Evolutionary conservation across 2,329 filamentous ascomycete species (phyloP).

Genomic region (Botrytis paeoniae): DNA sequence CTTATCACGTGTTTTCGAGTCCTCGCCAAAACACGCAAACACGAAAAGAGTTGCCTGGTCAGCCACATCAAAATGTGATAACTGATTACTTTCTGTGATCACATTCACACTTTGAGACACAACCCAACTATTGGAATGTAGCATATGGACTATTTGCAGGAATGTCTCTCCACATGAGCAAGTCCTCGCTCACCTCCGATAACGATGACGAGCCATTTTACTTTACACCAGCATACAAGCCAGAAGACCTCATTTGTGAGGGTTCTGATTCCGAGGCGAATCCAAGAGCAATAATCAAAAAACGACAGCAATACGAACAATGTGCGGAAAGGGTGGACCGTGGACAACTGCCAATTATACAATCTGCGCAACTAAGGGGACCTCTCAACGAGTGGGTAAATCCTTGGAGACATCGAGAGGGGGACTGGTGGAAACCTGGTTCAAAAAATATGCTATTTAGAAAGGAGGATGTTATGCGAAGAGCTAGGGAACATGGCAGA

Average conservation of each 20-base stretch:
- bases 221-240: conserved; percentile 43
- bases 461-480: conserved; percentile 28
- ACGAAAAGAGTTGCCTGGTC: conserved; percentile 16
- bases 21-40: conserved; percentile 8
- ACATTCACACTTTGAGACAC: conserved; percentile 9
- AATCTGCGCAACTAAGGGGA: conserved; percentile 59
- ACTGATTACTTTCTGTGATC: conserved; percentile 10
- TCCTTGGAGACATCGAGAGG: conserved; percentile 45
- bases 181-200: neutral
- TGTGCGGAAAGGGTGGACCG: conserved; percentile 57
- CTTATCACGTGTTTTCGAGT: conserved; percentile 11
- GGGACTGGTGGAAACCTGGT: conserved; percentile 28
- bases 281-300: conserved; percentile 46
- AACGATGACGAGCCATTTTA: conserved; percentile 44
- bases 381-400: conserved; percentile 59
- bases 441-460: conserved; percentile 31
- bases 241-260: conserved; percentile 50
- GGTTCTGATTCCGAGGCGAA: conserved; percentile 59
- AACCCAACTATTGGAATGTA: neutral
- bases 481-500: conserved; percentile 27
- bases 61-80: conserved; percentile 19
- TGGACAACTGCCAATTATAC: conserved; percentile 54
- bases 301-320: conserved; percentile 55
- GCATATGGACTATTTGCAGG: conserved; percentile 19
- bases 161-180: conserved; percentile 13